Evolutionary conservation across 495 filamentous ascomycete species (phyloP).

Genomic region (Penicillium lagena): DNA sequence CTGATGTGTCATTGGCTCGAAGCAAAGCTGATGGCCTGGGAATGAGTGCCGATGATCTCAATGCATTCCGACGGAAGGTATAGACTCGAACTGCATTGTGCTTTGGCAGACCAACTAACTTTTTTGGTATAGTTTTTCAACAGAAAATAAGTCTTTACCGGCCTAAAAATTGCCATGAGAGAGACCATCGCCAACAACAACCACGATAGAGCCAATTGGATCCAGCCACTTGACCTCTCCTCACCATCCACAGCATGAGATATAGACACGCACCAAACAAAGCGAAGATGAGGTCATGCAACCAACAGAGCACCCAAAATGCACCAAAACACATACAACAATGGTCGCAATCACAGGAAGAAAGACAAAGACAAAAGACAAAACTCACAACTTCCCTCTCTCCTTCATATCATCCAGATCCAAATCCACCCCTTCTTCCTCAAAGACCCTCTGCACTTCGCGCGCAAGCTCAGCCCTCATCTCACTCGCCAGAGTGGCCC

Average conservation of each 20-base stretch:
- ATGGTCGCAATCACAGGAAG: background rate
- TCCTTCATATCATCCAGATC: conserved; percentile 9
- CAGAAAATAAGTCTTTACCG: background rate
- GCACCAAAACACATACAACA: background rate
- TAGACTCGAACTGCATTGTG: background rate
- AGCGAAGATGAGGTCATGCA: background rate
- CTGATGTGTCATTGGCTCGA: conserved; percentile 29
- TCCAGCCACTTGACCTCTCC: background rate
- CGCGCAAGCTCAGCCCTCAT: conserved; percentile 56
- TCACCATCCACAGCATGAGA: background rate
- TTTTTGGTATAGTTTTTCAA: conserved; percentile 12
- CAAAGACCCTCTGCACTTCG: conserved; percentile 43
- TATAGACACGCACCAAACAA: background rate
- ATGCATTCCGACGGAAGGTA: conserved; percentile 65
- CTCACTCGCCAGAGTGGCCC: conserved; percentile 49
- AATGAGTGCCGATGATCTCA: conserved; percentile 66
- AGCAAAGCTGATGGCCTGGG: conserved; percentile 32
- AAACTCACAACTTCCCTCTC: conserved; percentile 20
- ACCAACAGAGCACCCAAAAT: background rate
- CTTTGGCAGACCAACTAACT: background rate
- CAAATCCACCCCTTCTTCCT: conserved; percentile 38
- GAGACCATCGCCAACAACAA: conserved; percentile 3
- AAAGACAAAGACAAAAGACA: background rate
- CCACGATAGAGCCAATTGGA: background rate
- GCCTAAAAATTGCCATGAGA: background rate